Evolutionary conservation across 805 yeast species (phyloP).

Genomic region (Candida tallmaniae): DNA sequence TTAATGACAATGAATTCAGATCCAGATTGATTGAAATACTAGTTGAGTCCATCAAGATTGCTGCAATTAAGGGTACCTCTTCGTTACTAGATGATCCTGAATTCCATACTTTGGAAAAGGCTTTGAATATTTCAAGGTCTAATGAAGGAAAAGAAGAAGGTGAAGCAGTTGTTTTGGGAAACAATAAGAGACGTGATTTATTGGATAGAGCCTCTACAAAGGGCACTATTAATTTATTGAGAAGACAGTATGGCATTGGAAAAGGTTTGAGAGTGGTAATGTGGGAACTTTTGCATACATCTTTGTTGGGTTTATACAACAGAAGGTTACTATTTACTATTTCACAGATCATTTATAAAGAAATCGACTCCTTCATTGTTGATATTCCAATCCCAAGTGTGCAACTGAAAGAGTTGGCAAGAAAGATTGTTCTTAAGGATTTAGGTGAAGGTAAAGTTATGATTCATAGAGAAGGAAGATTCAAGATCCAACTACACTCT

Average conservation of each 20-base stretch:
- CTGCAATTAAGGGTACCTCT: constrained; percentile 62
- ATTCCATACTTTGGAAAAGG: constrained; percentile 35
- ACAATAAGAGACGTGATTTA: constrained; percentile 56
- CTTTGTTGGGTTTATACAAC: constrained; percentile 53
- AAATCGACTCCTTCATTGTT: constrained; percentile 58
- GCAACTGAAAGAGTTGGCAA: constrained; percentile 36
- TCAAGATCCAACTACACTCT: constrained; percentile 46
- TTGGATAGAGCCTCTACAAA: constrained; percentile 58
- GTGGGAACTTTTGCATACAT: constrained; percentile 68
- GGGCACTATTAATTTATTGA: constrained; percentile 62
- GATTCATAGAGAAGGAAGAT: constrained; percentile 56
- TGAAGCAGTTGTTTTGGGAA: constrained; percentile 41
- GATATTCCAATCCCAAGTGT: constrained; percentile 63
- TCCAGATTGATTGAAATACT: constrained; percentile 46
- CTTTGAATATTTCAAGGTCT: constrained; percentile 12
- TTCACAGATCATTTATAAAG: constrained; percentile 59
- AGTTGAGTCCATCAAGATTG: constrained; percentile 51
- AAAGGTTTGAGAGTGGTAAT: constrained; percentile 53
- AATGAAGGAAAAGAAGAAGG: constrained; percentile 37
- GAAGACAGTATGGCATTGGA: constrained; percentile 56
- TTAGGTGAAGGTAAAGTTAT: constrained; percentile 51
- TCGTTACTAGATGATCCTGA: constrained; percentile 64
- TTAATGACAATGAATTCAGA: constrained; percentile 45
- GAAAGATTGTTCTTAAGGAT: constrained; percentile 57
- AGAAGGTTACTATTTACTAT: constrained; percentile 62